Percentiles rank a stretch among this genome's conserved stretches.
These are phyloP conservation scores for Vitis vinifera DNA, from an alignment of 164 flowering plant genomes.

Conservation along the genomic window DNA sequence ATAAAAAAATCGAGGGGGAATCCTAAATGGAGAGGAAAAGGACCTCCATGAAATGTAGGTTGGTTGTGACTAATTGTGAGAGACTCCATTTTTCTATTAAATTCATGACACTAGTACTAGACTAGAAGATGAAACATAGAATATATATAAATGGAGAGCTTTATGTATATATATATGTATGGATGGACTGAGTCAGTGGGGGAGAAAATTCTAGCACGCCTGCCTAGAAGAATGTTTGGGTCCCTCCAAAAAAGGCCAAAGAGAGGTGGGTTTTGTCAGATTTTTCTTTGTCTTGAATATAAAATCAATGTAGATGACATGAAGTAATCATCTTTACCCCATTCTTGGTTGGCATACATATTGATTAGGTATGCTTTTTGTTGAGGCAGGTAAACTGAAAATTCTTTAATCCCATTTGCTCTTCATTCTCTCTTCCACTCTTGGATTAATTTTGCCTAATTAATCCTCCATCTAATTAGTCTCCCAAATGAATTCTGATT, in stretches of 20 bases:
- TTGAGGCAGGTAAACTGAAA: conserved; percentile 27
- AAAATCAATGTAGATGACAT: conserved; percentile 6
- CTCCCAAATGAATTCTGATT: no score
- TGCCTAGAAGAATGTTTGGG: conserved; percentile 13
- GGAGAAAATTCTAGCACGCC: conserved; percentile 5
- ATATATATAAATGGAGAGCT: no score
- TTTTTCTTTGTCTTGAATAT: conserved; percentile 2
- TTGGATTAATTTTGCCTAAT: not conserved
- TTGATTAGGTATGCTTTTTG: conserved; percentile 25
- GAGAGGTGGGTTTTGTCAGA: not conserved
- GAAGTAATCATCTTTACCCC: not conserved
- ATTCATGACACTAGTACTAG: no score
- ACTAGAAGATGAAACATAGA: no score
- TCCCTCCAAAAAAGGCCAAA: conserved; percentile 1
- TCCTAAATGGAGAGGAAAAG: no score
- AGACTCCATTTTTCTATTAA: no score
- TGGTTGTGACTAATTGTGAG: no score
- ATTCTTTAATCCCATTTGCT: conserved; percentile 9
- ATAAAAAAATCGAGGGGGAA: no score
- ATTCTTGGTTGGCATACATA: conserved; percentile 4
- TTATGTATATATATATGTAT: not conserved
- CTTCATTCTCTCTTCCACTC: not conserved
- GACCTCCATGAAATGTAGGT: no score
- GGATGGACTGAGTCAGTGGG: not conserved
- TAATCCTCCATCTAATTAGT: not conserved